These are phyloP conservation scores for Arthrocladium fulminans DNA, from an alignment of 2,329 filamentous ascomycete genomes.

Conservation along the genomic window DNA sequence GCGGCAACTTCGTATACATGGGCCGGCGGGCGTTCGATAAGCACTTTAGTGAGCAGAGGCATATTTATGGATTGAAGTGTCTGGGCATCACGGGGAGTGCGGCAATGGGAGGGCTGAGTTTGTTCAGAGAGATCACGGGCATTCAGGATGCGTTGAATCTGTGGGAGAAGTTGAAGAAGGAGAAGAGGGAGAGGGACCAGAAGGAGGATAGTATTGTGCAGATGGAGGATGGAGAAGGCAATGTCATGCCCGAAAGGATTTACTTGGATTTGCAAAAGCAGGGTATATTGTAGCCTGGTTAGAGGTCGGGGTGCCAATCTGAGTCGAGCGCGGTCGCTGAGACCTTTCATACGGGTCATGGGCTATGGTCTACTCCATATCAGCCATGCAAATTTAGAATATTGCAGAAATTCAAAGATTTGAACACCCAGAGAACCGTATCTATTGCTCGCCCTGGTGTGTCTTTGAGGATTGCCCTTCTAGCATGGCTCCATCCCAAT, in stretches of 20 bases:
- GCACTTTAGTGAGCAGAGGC: slow-evolving; percentile 89
- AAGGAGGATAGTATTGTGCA: slow-evolving; percentile 56
- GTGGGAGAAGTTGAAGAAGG: slow-evolving; percentile 87
- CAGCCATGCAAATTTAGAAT: not conserved
- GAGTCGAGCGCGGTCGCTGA: too few relatives aligned
- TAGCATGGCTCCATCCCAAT: too few relatives aligned
- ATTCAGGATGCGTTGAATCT: slow-evolving; percentile 82
- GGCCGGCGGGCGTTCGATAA: slow-evolving; percentile 93
- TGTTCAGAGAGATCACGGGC: slow-evolving; percentile 88
- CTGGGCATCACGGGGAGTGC: slow-evolving; percentile 62
- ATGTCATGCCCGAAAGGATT: slow-evolving; percentile 98
- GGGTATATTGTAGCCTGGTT: slow-evolving; percentile 60
- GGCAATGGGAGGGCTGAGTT: slow-evolving; percentile 54
- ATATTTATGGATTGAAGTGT: slow-evolving; percentile 89
- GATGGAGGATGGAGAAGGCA: slow-evolving; percentile 96
- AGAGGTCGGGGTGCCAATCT: too few relatives aligned
- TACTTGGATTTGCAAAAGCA: slow-evolving; percentile 93
- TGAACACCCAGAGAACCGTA: too few relatives aligned
- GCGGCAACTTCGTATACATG: slow-evolving; percentile 98
- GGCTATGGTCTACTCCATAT: not conserved
- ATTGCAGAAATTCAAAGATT: too few relatives aligned
- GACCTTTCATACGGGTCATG: too few relatives aligned
- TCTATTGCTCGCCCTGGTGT: too few relatives aligned
- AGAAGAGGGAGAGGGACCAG: slow-evolving; percentile 65
- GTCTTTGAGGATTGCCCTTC: too few relatives aligned